Base-by-base conservation (phyloP, 2,329 filamentous ascomycete genomes). In the Colletotrichum australisinense region DNA sequence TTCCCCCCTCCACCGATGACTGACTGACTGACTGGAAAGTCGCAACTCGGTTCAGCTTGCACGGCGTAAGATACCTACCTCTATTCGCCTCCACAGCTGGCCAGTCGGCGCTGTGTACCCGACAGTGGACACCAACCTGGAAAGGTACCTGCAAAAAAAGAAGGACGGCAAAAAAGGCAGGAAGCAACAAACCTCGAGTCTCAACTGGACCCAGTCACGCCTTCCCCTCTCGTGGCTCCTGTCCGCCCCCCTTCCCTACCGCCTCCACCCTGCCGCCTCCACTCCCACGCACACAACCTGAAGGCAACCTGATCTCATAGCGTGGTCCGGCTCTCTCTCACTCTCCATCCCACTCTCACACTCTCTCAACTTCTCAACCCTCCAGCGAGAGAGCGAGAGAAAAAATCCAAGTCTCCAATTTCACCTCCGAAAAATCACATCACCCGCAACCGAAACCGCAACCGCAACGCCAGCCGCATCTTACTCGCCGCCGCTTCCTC, bases 351-450 rank as follows among this genome's bases (percentile, higher is more conserved):
- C 66, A 60, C 42, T 49, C 66, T 69, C 53, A 66, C 66, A 56
- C 42, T n/a, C 69, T 38, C 66, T 55, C 56, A 55, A 69, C 70
- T 73, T 73, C 66, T 64, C 66, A 73, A 55, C 66, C 70, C 35
- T 46, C 62, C 22, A 19, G 28, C 24, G 26, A 7, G 14, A 42
- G 38, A 42, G 38, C 32, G 32, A 35, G 14, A 38, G 32, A 38
- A 42, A 26, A 73, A 73, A 73, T 63, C 46, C 67, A 72, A 69
- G 67, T 73, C 67, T 73, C 70, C 70, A 74, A 70, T 72, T 67
- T 68, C 72, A 74, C 42, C 68, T 67, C 72, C 62, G 46, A 72
- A 67, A 74, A 70, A 67, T 46, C 68, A 73, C 71, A 49, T 63
- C 72, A 72, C 63, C 71, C 28, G 49, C 71, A 58, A 67, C 63